Percentiles rank a stretch among this genome's conserved stretches.
phyloP scores from a whole-genome alignment of 1,284 basidiomycete species.

The Rhizoctonia solani region DNA sequence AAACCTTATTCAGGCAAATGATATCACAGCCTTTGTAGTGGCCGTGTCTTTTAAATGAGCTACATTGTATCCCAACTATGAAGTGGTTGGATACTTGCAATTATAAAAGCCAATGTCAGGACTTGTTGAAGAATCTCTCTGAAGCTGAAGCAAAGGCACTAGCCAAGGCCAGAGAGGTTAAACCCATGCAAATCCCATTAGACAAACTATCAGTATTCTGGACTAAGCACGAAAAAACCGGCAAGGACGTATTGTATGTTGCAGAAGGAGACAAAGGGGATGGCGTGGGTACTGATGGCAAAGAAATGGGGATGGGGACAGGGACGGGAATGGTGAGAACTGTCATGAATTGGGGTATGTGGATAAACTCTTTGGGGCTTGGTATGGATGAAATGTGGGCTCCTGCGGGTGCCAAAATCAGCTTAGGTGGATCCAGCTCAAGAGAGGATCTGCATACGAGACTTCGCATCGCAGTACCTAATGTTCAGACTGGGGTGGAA shows the following conservation, averaged over 20 bases:
- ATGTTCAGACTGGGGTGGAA: slow-evolving; percentile 25
- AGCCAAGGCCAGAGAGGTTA: no score
- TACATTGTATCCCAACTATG: no score
- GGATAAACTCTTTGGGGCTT: slow-evolving; percentile 23
- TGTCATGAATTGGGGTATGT: slow-evolving; percentile 22
- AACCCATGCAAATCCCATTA: slow-evolving; percentile 82
- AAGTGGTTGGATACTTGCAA: no score
- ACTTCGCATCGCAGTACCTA: slow-evolving; percentile 16
- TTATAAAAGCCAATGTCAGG: no score
- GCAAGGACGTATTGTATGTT: background rate
- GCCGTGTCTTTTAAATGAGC: no score
- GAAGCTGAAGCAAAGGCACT: no score
- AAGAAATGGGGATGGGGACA: background rate
- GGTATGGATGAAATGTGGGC: slow-evolving; percentile 32
- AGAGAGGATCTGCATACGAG: slow-evolving; percentile 3
- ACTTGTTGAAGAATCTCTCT: slow-evolving; percentile 86
- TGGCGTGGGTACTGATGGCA: slow-evolving; percentile 43
- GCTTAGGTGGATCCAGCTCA: background rate
- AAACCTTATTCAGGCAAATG: no score
- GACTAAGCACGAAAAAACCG: slow-evolving; percentile 55
- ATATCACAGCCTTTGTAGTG: no score
- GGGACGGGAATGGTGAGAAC: background rate
- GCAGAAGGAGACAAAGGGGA: slow-evolving; percentile 42
- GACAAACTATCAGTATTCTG: slow-evolving; percentile 87
- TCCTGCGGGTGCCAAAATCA: background rate